Percentiles rank a stretch among this genome's conserved stretches.
phyloP scores from a whole-genome alignment of 768 basidiomycete genomes.

The Gautieria morchelliformis region DNA sequence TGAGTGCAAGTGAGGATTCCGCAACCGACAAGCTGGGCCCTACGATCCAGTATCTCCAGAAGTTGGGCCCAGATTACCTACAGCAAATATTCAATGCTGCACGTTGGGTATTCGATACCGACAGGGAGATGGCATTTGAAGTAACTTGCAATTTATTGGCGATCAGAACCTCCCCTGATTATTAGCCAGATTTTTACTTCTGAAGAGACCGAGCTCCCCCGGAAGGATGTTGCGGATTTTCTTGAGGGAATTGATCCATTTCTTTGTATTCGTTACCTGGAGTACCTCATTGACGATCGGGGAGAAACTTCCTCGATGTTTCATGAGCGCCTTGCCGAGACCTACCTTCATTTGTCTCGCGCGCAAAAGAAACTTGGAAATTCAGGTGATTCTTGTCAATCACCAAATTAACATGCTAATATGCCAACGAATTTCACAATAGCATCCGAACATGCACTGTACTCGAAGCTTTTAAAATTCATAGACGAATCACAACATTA shows the following conservation, averaged over 20 bases:
- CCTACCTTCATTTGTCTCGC: constrained; percentile 69
- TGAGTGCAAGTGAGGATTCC: constrained; percentile 72
- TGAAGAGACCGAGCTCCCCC: constrained; percentile 87
- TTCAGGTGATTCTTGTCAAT: constrained; percentile 31
- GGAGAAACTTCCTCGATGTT: constrained; percentile 57
- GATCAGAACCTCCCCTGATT: neutral
- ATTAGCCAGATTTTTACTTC: constrained; percentile 78
- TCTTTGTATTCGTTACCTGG: constrained; percentile 73
- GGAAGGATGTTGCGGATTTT: constrained; percentile 63
- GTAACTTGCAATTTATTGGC: constrained; percentile 25
- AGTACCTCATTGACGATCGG: constrained; percentile 70
- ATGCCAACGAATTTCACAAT: neutral
- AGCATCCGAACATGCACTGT: constrained; percentile 31
- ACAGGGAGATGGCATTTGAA: constrained; percentile 68
- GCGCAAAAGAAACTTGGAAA: constrained; percentile 48
- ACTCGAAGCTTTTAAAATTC: constrained; percentile 69
- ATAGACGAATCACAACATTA: constrained; percentile 63
- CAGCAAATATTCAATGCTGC: constrained; percentile 75
- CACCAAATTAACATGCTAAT: neutral
- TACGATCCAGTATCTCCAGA: constrained; percentile 84
- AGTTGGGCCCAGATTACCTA: constrained; percentile 75
- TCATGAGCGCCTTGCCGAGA: constrained; percentile 83
- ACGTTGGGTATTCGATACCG: constrained; percentile 75
- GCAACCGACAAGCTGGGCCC: constrained; percentile 70
- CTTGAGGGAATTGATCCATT: constrained; percentile 61